Evolutionary conservation across 2,329 filamentous ascomycete species (phyloP), one percentile per base, ranked within the genome.

Genomic region (Alternaria sp.): DNA sequence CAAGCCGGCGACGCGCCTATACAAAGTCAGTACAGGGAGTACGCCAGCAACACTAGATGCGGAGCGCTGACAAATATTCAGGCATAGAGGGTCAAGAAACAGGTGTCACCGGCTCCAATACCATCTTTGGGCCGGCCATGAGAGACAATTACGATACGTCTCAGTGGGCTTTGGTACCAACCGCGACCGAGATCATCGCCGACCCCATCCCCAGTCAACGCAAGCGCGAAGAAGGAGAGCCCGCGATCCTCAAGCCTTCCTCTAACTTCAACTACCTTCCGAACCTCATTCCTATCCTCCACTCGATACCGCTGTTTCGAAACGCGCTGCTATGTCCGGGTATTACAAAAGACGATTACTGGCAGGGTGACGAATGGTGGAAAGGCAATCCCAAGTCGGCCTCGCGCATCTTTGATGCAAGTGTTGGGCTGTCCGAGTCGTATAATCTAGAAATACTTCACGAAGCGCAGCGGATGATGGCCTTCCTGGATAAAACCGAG

Each of bases 391-490:
- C 81, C 0, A 83, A 87, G 26, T 77, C 81, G 30, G 73, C 82
- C 14, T 80, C 84, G 4, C 83, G 81, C 47, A 82, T 85, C 22
- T 80, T 87, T n/a, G 81, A 83, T 51, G 69, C 81, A 57, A 68
- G 67, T 36, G 61, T 70, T 5, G 67, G 76, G 6, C 62, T 68
- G 30, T 72, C 72, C 7, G 66, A 68, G n/a, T 69, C 75, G 54
- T 49, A 67, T 14, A 67, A 67, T 3, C 52, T 75, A n/a, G 79
- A 82, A 3, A 75, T 88, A 18, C 73, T 89, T 9, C 77, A 84
- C 48, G 88, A 89, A 73, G 79, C 82, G 36, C 88, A 90, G 71
- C 82, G 88, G 12, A 68, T 89, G 47, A 86, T 89, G 80, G 86
- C 87, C 5, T 87, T 89, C 55, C 73, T 89, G 48, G 86, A 88